Evolutionary conservation across 1,284 basidiomycete species (phyloP).

Genomic region (Puccinia triticina): DNA sequence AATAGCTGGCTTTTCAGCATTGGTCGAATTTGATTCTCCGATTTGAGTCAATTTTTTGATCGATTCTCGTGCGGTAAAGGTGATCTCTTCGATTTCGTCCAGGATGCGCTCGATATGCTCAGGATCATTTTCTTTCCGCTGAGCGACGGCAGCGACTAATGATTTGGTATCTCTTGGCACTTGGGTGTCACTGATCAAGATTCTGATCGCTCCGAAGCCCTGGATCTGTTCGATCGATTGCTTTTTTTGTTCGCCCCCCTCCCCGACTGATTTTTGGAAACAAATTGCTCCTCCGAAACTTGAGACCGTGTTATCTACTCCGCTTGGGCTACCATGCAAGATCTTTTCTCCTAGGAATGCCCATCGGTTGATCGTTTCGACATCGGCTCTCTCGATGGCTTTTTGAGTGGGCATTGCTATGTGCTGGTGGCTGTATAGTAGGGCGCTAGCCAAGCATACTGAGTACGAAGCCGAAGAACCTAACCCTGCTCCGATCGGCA

Average conservation of each 20-base stretch:
- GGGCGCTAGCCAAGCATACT: slow-evolving; percentile 77
- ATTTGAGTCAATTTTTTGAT: slow-evolving; percentile 46
- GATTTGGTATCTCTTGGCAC: slow-evolving; percentile 91
- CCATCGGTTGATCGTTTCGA: slow-evolving; percentile 84
- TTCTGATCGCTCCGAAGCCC: slow-evolving; percentile 68
- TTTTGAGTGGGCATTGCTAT: slow-evolving; percentile 65
- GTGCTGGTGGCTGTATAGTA: slow-evolving; percentile 66
- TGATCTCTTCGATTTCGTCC: slow-evolving; percentile 54
- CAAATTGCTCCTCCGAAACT: slow-evolving; percentile 90
- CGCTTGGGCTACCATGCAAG: slow-evolving; percentile 94
- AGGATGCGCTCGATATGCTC: slow-evolving; percentile 53
- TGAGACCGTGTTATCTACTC: slow-evolving; percentile 93
- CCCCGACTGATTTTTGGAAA: slow-evolving; percentile 71
- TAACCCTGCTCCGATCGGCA: slow-evolving; percentile 97
- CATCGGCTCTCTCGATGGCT: slow-evolving; percentile 66
- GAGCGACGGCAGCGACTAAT: slow-evolving; percentile 83
- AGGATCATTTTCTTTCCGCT: slow-evolving; percentile 71
- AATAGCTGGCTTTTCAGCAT: slow-evolving; percentile 68
- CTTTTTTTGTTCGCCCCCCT: slow-evolving; percentile 66
- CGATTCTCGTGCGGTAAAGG: slow-evolving; percentile 55
- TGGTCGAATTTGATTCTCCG: slow-evolving; percentile 15
- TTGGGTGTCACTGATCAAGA: slow-evolving; percentile 89
- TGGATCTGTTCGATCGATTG: slow-evolving; percentile 81
- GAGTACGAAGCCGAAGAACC: slow-evolving; percentile 97
- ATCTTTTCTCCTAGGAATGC: slow-evolving; percentile 96